Evolutionary conservation across 1,139 yeast genomes (phyloP).

Genomic region (Candida sojae): DNA sequence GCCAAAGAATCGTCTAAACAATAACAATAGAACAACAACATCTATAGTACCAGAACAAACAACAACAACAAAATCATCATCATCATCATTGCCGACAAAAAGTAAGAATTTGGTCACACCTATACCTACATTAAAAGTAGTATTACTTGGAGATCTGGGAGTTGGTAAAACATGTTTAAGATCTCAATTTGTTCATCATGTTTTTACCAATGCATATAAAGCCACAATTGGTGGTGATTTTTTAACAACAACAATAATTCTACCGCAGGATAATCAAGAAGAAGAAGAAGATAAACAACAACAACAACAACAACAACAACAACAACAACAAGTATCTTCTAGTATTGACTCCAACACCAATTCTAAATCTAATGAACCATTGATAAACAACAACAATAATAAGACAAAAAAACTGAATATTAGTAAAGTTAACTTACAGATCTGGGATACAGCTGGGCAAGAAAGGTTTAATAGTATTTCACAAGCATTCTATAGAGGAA

Average conservation of each 20-base stretch:
- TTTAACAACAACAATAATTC: constrained; percentile 46
- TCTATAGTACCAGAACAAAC: not conserved
- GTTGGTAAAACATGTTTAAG: constrained; percentile 65
- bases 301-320: not conserved
- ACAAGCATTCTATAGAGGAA: constrained; percentile 61
- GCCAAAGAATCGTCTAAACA: not conserved
- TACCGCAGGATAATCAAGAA: constrained; percentile 10
- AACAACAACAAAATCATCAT: not conserved
- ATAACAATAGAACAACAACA: not conserved
- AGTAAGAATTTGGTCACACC: not conserved
- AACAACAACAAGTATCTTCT: not conserved
- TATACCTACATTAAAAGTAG: constrained; percentile 46
- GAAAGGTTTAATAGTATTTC: constrained; percentile 63
- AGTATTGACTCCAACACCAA: not conserved
- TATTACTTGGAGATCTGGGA: constrained; percentile 60
- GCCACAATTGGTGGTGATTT: constrained; percentile 68
- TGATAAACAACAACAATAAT: not conserved
- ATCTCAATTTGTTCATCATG: constrained; percentile 58
- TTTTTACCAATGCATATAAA: constrained; percentile 58
- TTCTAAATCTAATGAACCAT: not conserved
- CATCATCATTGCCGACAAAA: not conserved
- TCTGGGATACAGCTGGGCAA: constrained; percentile 73
- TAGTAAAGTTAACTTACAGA: constrained; percentile 44
- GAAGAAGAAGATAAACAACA: too few relatives aligned
- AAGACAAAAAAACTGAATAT: not conserved